These are phyloP conservation scores for Mycosphaerelloides madeirae DNA, from an alignment of 2,329 filamentous ascomycete genomes.

Conservation along the genomic window DNA sequence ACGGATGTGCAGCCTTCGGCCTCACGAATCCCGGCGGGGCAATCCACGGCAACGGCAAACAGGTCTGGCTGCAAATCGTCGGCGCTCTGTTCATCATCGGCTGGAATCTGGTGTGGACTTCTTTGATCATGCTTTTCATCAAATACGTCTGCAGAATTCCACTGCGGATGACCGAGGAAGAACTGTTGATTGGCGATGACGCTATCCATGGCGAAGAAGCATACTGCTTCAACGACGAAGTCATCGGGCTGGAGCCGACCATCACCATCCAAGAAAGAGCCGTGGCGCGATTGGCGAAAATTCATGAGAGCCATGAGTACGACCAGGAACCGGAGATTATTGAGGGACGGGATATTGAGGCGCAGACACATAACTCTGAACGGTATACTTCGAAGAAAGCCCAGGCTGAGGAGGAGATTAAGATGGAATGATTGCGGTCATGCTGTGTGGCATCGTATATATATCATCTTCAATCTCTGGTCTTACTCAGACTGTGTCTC, in stretches of 20 bases:
- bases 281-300: slow-evolving; percentile 8
- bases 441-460: too few relatives aligned
- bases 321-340: slow-evolving; percentile 1
- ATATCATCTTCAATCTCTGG: too few relatives aligned
- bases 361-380: not conserved
- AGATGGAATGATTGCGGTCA: too few relatives aligned
- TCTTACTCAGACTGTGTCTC: too few relatives aligned
- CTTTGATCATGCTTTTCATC: slow-evolving; percentile 48
- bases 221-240: slow-evolving; percentile 27
- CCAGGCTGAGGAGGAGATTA: too few relatives aligned
- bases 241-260: slow-evolving; percentile 16
- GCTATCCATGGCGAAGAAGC: slow-evolving; percentile 47
- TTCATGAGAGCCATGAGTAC: slow-evolving; percentile 6
- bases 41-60: slow-evolving; percentile 48
- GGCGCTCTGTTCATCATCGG: slow-evolving; percentile 48
- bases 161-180: slow-evolving; percentile 45
- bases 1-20: slow-evolving; percentile 46
- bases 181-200: slow-evolving; percentile 45
- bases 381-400: too few relatives aligned
- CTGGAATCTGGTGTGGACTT: slow-evolving; percentile 50
- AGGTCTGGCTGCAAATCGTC: slow-evolving; percentile 49
- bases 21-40: slow-evolving; percentile 45
- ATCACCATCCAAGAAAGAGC: slow-evolving; percentile 3
- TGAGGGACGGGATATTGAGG: slow-evolving; percentile 1
- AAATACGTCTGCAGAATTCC: slow-evolving; percentile 47